phyloP scores from a whole-genome alignment of 1,284 basidiomycete genomes.

The Trichosporon ovoides region DNA sequence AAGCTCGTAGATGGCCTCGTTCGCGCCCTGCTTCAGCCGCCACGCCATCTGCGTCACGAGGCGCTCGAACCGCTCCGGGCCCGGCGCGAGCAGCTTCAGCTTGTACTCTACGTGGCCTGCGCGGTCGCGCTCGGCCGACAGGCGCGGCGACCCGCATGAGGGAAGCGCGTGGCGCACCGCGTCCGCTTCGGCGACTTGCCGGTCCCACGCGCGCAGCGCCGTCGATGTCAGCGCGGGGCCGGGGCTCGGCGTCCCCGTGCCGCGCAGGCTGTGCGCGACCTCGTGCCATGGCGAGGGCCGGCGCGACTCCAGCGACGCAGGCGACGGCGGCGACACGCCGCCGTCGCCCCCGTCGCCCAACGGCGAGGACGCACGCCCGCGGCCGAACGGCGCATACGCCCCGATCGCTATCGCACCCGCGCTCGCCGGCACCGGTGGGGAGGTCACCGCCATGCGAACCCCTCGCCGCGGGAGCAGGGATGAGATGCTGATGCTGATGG shows the following conservation, averaged over 20 bases:
- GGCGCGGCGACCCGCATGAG: constrained; percentile 27
- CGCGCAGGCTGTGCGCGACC: constrained; percentile 37
- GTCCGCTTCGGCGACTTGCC: constrained; percentile 26
- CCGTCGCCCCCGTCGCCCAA: too few relatives aligned
- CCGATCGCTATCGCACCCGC: too few relatives aligned
- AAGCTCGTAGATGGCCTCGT: constrained; percentile 87
- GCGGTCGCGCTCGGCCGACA: constrained; percentile 47
- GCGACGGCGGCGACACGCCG: background rate
- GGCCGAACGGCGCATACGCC: background rate
- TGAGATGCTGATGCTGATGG: background rate
- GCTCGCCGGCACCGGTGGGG: background rate
- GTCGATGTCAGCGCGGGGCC: constrained; percentile 8
- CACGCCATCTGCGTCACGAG: constrained; percentile 92
- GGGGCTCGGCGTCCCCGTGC: constrained; percentile 27
- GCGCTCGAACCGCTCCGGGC: constrained; percentile 48
- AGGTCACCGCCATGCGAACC: background rate
- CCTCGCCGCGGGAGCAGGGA: too few relatives aligned
- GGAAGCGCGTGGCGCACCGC: constrained; percentile 32
- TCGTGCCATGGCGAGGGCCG: constrained; percentile 46
- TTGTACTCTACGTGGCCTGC: constrained; percentile 51
- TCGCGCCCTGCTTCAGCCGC: constrained; percentile 84
- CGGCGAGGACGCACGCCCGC: background rate
- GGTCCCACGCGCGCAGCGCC: constrained; percentile 41
- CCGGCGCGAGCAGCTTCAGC: constrained; percentile 46
- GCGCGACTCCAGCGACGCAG: constrained; percentile 7